phyloP scores from a whole-genome alignment of 2,329 filamentous ascomycete species.

The Helotiales sp. region DNA sequence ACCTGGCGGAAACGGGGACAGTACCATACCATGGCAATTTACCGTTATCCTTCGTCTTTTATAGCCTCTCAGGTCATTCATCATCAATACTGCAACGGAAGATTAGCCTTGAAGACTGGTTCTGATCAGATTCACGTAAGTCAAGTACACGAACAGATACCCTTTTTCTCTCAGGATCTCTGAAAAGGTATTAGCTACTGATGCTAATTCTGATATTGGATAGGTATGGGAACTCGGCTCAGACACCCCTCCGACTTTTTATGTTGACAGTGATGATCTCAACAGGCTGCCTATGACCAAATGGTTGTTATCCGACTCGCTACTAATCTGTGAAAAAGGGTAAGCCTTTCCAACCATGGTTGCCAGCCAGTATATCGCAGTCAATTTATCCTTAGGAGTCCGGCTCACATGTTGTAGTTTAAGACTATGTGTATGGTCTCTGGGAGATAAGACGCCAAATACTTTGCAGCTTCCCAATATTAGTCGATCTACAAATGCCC shows the following conservation, averaged over 20 bases:
- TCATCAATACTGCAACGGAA: slow-evolving; percentile 25
- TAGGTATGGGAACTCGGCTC: background rate
- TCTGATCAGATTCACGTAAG: too few species aligned
- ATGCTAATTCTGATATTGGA: background rate
- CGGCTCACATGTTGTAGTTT: too few species aligned
- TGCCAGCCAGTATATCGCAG: background rate
- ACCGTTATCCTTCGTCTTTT: background rate
- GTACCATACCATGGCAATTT: slow-evolving; percentile 9
- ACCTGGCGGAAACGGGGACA: slow-evolving; percentile 8
- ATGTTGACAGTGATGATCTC: background rate
- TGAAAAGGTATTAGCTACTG: too few species aligned
- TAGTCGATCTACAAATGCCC: too few species aligned
- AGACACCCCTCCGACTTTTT: background rate
- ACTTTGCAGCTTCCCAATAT: too few species aligned
- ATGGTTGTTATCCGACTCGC: background rate
- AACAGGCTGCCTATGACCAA: background rate
- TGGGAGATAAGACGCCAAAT: too few species aligned
- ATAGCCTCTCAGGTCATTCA: background rate
- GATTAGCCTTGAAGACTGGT: slow-evolving; percentile 16
- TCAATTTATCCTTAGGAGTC: background rate
- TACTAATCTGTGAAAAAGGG: background rate
- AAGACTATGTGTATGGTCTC: too few species aligned
- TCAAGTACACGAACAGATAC: too few species aligned
- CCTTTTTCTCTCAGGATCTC: too few species aligned
- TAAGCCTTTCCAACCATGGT: background rate